A percentile compares a stretch with the other conserved stretches of the same genome.
These are phyloP conservation scores for Parascedosporium putredinis DNA, from an alignment of 2,329 filamentous ascomycete genomes.

Conservation along the genomic window DNA sequence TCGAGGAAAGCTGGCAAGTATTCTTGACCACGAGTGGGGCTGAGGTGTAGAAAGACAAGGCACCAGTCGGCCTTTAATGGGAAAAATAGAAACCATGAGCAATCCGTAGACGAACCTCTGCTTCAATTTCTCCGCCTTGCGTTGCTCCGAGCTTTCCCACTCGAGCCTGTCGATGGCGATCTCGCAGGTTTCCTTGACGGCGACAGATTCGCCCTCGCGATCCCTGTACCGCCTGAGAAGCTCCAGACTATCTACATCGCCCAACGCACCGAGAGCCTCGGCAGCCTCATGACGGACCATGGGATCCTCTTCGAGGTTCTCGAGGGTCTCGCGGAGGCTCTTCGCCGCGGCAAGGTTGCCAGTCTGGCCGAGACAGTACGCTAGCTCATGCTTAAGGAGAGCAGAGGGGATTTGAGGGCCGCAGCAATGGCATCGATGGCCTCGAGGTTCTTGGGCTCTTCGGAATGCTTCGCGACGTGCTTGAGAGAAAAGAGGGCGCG, in stretches of 20 bases:
- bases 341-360: constrained; percentile 64
- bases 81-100: too few relatives aligned
- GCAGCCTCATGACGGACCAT: constrained; percentile 97
- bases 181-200: constrained; percentile 92
- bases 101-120: constrained; percentile 57
- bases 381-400: constrained; percentile 89
- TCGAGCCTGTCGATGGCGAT: constrained; percentile 89
- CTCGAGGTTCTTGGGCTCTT: constrained; percentile 42
- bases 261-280: constrained; percentile 84
- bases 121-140: constrained; percentile 65
- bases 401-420: constrained; percentile 75
- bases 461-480: constrained; percentile 64
- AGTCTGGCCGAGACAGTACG: constrained; percentile 92
- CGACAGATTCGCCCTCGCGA: constrained; percentile 62
- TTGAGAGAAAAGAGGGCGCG: constrained; percentile 97
- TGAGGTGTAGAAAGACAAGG: too few relatives aligned
- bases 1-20: too few relatives aligned
- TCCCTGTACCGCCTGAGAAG: constrained; percentile 66
- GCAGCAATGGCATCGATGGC: constrained; percentile 77
- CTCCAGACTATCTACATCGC: constrained; percentile 61
- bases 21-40: not conserved
- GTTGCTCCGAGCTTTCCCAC: constrained; percentile 74
- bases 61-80: too few relatives aligned
- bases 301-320: constrained; percentile 71
- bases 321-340: constrained; percentile 62